Conservation (phyloP, 345 rosid genomes). For the Citrus unshiu region DNA sequence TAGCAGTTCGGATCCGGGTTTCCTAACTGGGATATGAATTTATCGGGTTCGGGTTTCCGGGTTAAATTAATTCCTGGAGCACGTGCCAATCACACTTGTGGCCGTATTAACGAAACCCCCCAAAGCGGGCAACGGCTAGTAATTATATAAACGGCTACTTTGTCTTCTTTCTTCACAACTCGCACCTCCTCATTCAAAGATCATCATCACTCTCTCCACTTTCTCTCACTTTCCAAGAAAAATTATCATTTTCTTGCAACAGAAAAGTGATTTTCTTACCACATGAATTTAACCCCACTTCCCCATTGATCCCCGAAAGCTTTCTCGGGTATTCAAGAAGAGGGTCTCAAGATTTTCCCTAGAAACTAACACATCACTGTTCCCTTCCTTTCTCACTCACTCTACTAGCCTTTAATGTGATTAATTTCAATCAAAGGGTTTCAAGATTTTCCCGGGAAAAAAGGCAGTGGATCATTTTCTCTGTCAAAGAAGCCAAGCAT, state of each 20-base stretch:
- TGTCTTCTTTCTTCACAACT: neutral
- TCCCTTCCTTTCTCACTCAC: neutral
- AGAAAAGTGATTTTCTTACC: neutral
- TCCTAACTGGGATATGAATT: neutral
- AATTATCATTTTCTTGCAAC: neutral
- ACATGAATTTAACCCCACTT: neutral
- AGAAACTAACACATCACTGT: neutral
- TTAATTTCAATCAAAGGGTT: neutral
- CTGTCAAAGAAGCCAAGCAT: conserved; percentile 2
- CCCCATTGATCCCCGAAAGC: neutral
- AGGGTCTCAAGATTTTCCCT: neutral
- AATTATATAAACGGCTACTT: conserved; percentile 19
- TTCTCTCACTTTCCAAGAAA: neutral
- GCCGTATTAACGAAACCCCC: neutral
- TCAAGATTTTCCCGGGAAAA: conserved; percentile 1
- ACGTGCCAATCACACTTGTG: neutral
- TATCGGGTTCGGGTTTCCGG: neutral
- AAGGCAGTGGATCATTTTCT: conserved; percentile 1
- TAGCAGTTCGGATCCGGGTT: neutral
- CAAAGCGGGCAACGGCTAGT: neutral
- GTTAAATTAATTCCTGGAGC: neutral
- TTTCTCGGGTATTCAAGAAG: neutral
- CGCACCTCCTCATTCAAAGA: neutral
- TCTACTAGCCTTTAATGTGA: neutral
- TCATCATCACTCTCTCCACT: conserved; percentile 6